phyloP scores from a whole-genome alignment of 257 asterid species.

The Anisodus tanguticus region DNA sequence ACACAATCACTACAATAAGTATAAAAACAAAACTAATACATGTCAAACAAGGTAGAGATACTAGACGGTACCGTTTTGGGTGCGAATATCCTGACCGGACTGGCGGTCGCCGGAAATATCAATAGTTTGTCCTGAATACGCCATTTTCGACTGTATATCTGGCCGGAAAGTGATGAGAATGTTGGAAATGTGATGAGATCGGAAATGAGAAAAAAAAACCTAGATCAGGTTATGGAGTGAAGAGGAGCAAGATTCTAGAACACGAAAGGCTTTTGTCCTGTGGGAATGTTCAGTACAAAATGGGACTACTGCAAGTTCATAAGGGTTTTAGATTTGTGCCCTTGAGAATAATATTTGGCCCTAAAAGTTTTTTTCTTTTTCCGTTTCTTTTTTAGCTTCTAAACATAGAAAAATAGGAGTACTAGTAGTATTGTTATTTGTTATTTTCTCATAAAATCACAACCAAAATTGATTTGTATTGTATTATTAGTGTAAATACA shows the following conservation, averaged over 20 bases:
- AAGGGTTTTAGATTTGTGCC: conserved; percentile 29
- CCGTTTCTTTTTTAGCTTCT: background rate
- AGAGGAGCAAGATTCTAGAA: background rate
- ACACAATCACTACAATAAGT: conserved; percentile 23
- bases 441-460: no score
- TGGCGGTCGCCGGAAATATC: conserved; percentile 94
- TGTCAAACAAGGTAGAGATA: no score
- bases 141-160: conserved; percentile 40
- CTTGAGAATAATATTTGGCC: background rate
- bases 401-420: no score
- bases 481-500: no score
- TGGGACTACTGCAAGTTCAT: background rate
- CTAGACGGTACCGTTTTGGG: conserved; percentile 68
- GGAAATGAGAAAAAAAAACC: conserved; percentile 32
- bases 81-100: conserved; percentile 92
- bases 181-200: background rate
- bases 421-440: no score
- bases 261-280: background rate
- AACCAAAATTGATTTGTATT: no score
- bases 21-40: background rate
- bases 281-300: conserved; percentile 1
- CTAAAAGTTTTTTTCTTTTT: background rate
- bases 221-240: conserved; percentile 38
- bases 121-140: conserved; percentile 54
- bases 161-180: background rate